Evolutionary conservation across 805 yeast genomes (phyloP), one percentile per base, ranked within the genome.

Genomic region (Yamadazyma philogaea): DNA sequence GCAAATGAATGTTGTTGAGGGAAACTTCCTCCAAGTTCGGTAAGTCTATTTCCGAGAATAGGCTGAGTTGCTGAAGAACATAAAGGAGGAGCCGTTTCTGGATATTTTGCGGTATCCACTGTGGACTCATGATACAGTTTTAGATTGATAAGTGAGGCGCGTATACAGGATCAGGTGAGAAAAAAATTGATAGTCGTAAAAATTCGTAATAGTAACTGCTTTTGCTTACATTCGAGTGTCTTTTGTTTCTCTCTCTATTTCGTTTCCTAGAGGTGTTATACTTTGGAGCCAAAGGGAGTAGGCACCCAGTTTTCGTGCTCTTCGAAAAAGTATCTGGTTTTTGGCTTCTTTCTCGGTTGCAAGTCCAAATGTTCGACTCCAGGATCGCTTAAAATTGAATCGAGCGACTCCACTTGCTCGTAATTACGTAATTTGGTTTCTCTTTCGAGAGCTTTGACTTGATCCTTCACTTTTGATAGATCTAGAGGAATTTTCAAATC

Each of bases 71-170:
- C 57, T 85, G 87, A 19, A 90, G 74, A 4, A 89, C 78, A 60
- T 87, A 88, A 33, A 85, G 78, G 33, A 90, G 75, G 30, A 89
- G 75, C 52, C 95, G 71, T 63, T 86, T 84, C 55, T 89, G 96
- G 32, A 90, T 72, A 61, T 84, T 86, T 59, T 83, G 91, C 6
- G 95, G 91, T 61, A 87, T 74, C 95, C 96, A 87, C 33, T 44
- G 50, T 7, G 48, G 49, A 40, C 48, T 45, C 51, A 48, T 48
- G 10, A 22, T 15, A 35, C 7, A 18, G 15, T 30, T 6, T n/a
- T 14, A 16, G 18, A 15, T 30, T 15, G 33, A 30, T 30, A 30
- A 30, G 33, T 30, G 33, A 16, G 18, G 28, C 12, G 28, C 28
- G 28, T 24, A 24, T 24, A 24, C 28, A 24, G 28, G 28, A 24